A percentile compares a stretch with the other conserved stretches of the same genome.
These are phyloP conservation scores for Asterella californica DNA, from an alignment of 225 moss, liverwort and hornwort genomes.

Conservation along the genomic window DNA sequence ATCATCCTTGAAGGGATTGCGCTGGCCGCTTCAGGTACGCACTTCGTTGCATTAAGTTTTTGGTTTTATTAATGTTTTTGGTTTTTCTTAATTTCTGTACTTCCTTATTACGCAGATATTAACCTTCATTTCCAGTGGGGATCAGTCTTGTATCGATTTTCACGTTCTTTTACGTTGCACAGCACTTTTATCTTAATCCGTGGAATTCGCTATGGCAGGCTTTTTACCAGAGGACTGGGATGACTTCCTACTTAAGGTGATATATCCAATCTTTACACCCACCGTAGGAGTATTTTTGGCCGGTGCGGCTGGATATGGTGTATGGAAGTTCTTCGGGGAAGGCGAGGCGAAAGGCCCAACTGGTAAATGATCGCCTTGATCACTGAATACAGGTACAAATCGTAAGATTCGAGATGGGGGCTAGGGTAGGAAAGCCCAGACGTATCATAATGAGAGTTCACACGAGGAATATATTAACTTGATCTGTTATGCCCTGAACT, in stretches of 20 bases:
- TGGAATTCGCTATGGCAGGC: slow-evolving; percentile 15
- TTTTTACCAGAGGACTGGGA: slow-evolving; percentile 46
- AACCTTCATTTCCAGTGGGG: background rate
- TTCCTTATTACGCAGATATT: no score
- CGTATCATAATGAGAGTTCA: slow-evolving; percentile 7
- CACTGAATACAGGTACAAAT: background rate
- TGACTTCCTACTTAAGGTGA: slow-evolving; percentile 18
- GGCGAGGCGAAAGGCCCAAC: slow-evolving; percentile 23
- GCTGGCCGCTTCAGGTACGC: slow-evolving; percentile 38
- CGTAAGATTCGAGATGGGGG: no score
- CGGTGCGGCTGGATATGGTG: slow-evolving; percentile 40
- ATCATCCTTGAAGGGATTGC: slow-evolving; percentile 39
- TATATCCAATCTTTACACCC: slow-evolving; percentile 43
- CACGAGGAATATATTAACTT: background rate
- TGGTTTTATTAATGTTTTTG: background rate
- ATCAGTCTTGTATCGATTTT: no score
- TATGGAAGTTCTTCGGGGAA: slow-evolving; percentile 37
- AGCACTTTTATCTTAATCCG: background rate
- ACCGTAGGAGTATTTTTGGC: slow-evolving; percentile 41
- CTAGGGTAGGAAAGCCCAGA: background rate
- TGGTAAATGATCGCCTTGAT: background rate
- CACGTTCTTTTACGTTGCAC: no score
- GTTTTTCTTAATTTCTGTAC: background rate
- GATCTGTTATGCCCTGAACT: background rate
- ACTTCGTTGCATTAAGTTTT: background rate